phyloP scores from a whole-genome alignment of 2,329 filamentous ascomycete genomes.

The Rhynchosporium graminicola region DNA sequence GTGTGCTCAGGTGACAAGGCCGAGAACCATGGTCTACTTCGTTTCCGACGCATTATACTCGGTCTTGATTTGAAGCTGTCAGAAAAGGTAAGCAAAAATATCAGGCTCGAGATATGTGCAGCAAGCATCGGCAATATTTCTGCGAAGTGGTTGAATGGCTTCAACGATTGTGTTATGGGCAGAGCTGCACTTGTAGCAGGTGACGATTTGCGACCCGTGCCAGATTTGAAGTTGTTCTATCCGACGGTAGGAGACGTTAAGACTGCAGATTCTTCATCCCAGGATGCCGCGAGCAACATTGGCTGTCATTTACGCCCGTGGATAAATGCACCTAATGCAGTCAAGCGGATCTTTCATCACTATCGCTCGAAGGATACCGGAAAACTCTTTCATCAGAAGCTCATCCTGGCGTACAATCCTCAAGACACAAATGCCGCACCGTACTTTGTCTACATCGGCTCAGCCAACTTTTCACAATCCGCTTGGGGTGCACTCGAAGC shows the following conservation, averaged over 20 bases:
- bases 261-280: constrained; percentile 10
- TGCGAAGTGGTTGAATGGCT: constrained; percentile 22
- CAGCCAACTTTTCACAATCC: constrained; percentile 21
- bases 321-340: constrained; percentile 15
- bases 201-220: constrained; percentile 8
- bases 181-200: constrained; percentile 10
- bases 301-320: constrained; percentile 24
- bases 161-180: constrained; percentile 22
- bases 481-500: constrained; percentile 20
- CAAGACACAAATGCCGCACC: constrained; percentile 11
- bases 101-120: constrained; percentile 23
- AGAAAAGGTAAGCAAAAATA: not conserved
- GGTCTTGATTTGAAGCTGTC: constrained; percentile 14
- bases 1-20: constrained; percentile 20
- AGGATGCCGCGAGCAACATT: constrained; percentile 22
- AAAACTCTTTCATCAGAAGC: constrained; percentile 23
- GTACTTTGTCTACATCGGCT: constrained; percentile 22
- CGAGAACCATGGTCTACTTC: constrained; percentile 25
- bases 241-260: constrained; percentile 24
- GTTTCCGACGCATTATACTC: constrained; percentile 20
- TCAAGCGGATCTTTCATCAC: constrained; percentile 24
- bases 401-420: constrained; percentile 22
- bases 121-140: constrained; percentile 22
- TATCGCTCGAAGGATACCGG: constrained; percentile 22
- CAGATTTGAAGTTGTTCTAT: constrained; percentile 24